Evolutionary conservation across 2,329 filamentous ascomycete species (phyloP), one percentile per base, ranked within the genome.

Genomic region (Tolypocladium tropicale): DNA sequence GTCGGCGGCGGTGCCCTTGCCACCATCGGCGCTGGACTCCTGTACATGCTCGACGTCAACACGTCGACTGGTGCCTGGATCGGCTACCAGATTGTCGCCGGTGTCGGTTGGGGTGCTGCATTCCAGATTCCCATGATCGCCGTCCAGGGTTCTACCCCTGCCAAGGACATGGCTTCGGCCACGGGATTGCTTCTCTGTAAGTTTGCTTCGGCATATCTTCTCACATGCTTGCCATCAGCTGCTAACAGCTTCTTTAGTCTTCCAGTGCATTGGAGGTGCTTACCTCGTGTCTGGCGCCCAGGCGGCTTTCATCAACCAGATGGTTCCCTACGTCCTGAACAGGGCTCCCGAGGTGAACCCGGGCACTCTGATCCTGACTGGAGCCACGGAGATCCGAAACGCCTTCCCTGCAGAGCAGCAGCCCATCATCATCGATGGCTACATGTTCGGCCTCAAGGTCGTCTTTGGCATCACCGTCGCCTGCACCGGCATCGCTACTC

Each of bases 391-490:
- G 60, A 73, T 90, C 39, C 78, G 82, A 60, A 57, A 65, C 6
- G 70, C 69, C 2, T 81, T 88, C 59, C 64, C 75, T 0, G 56
- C 63, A 0, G 65, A 78, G n/a, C 75, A 74, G 56, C 71, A 86
- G 2, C 64, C 70, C 0, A 72, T 74, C 0, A 82, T 89, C 43
- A 73, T 87, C 30, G 60, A 68, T 0, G 83, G 81, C 0, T 89
- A 89, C 70, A 87, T 80, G 62, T 70, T 80, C 54, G 81, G 81
- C 0, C 80, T 86, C 62, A 83, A 85, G 64, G 83, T 86, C 9
- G 75, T 78, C 5, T 80, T 84, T 41, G 85, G 82, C 11, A 74
- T 85, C 60, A 76, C 77, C 16, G 74, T 78, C 23, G 65, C 84
- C 5, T 77, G 75, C 33, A 74, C 70, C 2, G 75, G 74, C 3